Evolutionary conservation across 805 yeast genomes (phyloP).

Genomic region (Ogataea nakhonphanomensis): DNA sequence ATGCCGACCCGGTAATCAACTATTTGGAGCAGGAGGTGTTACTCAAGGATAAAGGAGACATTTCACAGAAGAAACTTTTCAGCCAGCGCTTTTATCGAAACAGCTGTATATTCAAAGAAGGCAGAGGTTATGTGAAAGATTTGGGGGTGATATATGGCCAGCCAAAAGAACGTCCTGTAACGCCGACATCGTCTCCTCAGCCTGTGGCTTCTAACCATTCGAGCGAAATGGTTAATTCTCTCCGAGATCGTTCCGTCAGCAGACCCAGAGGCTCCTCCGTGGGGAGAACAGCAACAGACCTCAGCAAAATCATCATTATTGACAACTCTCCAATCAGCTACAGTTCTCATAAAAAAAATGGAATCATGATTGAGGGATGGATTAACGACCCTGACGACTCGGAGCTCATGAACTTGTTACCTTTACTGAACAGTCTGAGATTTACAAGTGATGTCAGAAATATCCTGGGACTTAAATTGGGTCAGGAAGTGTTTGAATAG

Average conservation of each 20-base stretch:
- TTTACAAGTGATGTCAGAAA: constrained; percentile 81
- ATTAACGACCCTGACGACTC: constrained; percentile 91
- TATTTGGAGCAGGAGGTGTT: constrained; percentile 69
- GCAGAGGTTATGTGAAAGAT: constrained; percentile 86
- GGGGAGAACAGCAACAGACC: constrained; percentile 39
- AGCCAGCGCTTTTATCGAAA: constrained; percentile 67
- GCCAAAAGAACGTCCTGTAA: constrained; percentile 7
- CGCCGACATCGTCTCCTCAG: constrained; percentile 15
- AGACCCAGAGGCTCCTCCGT: constrained; percentile 16
- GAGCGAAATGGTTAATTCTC: constrained; percentile 14
- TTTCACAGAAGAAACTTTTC: constrained; percentile 36
- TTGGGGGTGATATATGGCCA: constrained; percentile 35
- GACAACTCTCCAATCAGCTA: constrained; percentile 95
- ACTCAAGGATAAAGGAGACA: constrained; percentile 28
- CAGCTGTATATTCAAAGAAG: constrained; percentile 72
- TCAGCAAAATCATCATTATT: constrained; percentile 68
- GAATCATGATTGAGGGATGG: constrained; percentile 96
- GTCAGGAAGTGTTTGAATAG: constrained; percentile 58
- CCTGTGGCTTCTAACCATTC: constrained; percentile 12
- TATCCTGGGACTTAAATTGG: constrained; percentile 68
- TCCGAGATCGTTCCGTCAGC: constrained; percentile 31
- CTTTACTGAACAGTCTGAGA: constrained; percentile 72
- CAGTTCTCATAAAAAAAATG: constrained; percentile 79
- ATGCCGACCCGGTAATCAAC: constrained; percentile 96
- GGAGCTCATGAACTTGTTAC: constrained; percentile 76